Conservation (phyloP, 441 rosid species). For the Brassica hybrid region DNA sequence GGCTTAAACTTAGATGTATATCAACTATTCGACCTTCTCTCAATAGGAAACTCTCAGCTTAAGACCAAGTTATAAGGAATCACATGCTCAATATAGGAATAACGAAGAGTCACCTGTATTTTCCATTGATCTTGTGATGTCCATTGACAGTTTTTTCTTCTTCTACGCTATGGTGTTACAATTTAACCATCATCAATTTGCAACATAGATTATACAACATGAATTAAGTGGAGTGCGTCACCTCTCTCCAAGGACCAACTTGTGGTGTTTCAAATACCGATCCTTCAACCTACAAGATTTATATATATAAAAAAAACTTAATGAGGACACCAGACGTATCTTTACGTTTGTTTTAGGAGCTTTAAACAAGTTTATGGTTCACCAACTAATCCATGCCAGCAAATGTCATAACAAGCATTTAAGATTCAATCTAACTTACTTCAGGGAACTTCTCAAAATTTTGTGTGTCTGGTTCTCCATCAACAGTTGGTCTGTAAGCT, state of each 20-base stretch:
- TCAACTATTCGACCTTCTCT: background rate
- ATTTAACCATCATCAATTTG: background rate
- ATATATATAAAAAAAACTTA: slow-evolving; percentile 31
- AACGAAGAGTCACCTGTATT: too few species aligned
- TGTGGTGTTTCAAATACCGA: slow-evolving; percentile 65
- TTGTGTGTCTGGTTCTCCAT: slow-evolving; percentile 90
- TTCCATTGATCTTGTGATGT: too few species aligned
- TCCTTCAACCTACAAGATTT: slow-evolving; percentile 67
- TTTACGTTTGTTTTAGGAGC: slow-evolving; percentile 23
- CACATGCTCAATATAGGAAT: too few species aligned
- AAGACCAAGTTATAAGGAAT: too few species aligned
- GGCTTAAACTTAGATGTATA: slow-evolving; percentile 16
- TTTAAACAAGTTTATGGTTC: background rate
- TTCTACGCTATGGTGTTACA: too few species aligned
- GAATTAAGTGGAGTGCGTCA: slow-evolving; percentile 35
- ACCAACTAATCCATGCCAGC: background rate
- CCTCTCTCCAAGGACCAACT: slow-evolving; percentile 98
- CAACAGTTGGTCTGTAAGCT: slow-evolving; percentile 75
- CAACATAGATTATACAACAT: background rate
- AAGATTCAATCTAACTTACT: slow-evolving; percentile 53
- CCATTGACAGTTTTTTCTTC: too few species aligned
- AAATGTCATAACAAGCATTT: slow-evolving; percentile 4
- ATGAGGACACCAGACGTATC: slow-evolving; percentile 33
- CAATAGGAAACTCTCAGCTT: slow-evolving; percentile 1
- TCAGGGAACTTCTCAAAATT: slow-evolving; percentile 98